These are phyloP conservation scores for Epichloe baconii DNA, from an alignment of 2,329 filamentous ascomycete genomes.

Conservation along the genomic window DNA sequence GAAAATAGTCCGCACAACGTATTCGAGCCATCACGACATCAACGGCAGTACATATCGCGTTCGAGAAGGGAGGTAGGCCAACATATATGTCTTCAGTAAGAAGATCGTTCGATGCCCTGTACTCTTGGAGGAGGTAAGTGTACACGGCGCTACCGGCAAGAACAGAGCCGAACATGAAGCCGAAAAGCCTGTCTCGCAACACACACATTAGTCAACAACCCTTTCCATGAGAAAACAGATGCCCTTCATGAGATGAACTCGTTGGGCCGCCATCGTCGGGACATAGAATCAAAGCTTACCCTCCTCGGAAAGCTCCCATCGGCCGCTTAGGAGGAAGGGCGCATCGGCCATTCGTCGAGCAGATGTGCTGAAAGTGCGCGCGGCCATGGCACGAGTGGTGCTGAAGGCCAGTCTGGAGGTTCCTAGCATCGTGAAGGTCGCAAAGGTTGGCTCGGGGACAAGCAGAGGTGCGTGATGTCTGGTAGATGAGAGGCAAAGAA, in stretches of 20 bases:
- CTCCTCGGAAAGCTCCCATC: constrained; percentile 47
- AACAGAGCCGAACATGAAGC: constrained; percentile 77
- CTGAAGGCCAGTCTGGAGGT: constrained; percentile 31
- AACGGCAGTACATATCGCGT: neutral
- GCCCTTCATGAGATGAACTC: too few species aligned
- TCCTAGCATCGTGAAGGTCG: constrained; percentile 23
- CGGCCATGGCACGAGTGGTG: constrained; percentile 24
- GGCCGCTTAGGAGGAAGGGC: constrained; percentile 44
- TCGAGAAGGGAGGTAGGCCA: constrained; percentile 28
- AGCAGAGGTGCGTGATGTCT: neutral
- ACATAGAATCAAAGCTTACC: constrained; percentile 30
- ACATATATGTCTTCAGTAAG: constrained; percentile 94
- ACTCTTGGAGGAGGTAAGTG: constrained; percentile 87
- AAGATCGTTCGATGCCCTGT: constrained; percentile 85
- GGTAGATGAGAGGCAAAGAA: constrained; percentile 2
- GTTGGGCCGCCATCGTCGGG: constrained; percentile 1
- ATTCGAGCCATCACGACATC: neutral
- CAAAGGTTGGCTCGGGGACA: neutral
- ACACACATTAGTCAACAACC: neutral
- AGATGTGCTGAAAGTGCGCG: constrained; percentile 37
- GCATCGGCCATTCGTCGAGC: constrained; percentile 30
- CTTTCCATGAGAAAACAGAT: neutral
- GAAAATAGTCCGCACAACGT: neutral
- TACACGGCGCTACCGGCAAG: constrained; percentile 72
- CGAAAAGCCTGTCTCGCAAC: constrained; percentile 55